phyloP scores from a whole-genome alignment of 306 rosid genomes.

The Medicago arabica region DNA sequence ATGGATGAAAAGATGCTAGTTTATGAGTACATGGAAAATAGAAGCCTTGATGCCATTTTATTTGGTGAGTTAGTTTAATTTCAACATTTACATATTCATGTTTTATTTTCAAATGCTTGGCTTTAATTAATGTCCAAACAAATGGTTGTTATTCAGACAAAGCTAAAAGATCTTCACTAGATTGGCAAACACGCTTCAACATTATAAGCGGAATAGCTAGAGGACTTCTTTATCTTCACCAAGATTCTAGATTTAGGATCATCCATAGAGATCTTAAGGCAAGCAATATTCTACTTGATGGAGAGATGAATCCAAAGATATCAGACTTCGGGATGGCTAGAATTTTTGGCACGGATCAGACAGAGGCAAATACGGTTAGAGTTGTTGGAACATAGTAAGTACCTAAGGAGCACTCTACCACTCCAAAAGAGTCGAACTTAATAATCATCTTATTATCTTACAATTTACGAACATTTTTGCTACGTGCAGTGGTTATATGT shows the following conservation, averaged over 20 bases:
- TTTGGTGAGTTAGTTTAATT: slow-evolving; percentile 58
- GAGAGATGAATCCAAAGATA: slow-evolving; percentile 71
- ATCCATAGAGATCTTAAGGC: slow-evolving; percentile 90
- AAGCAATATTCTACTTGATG: slow-evolving; percentile 74
- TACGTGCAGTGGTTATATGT: slow-evolving; percentile 75
- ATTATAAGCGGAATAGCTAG: slow-evolving; percentile 77
- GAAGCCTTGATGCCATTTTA: slow-evolving; percentile 69
- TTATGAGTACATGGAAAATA: slow-evolving; percentile 82
- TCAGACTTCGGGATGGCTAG: slow-evolving; percentile 91
- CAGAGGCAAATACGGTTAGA: slow-evolving; percentile 73
- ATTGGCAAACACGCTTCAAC: slow-evolving; percentile 70
- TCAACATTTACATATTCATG: slow-evolving; percentile 14
- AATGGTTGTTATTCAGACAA: slow-evolving; percentile 48
- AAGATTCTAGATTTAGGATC: slow-evolving; percentile 80
- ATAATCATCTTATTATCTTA: background rate
- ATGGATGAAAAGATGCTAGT: slow-evolving; percentile 73
- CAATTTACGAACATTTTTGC: background rate
- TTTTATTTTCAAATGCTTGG: slow-evolving; percentile 1
- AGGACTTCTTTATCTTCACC: slow-evolving; percentile 84
- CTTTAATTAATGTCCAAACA: background rate
- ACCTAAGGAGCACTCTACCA: slow-evolving; percentile 2
- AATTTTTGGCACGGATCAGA: slow-evolving; percentile 68
- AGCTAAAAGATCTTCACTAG: slow-evolving; percentile 47
- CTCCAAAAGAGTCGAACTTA: background rate
- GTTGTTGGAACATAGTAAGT: slow-evolving; percentile 91